These are phyloP conservation scores for Coemansia sp. DNA, from an alignment of 371 early-diverging fungal genomes.

Conservation along the genomic window DNA sequence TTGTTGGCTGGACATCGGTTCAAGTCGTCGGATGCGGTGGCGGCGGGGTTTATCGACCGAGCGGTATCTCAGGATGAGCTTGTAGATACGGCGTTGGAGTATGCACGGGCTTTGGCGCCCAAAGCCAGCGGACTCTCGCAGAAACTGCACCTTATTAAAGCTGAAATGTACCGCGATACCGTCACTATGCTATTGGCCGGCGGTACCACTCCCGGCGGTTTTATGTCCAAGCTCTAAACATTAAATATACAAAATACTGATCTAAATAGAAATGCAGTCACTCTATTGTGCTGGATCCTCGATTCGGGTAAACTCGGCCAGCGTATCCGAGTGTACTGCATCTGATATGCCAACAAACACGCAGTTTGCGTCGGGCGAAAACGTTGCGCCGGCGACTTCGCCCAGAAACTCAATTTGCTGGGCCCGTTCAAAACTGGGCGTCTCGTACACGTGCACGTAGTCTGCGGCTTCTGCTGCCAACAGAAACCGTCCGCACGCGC, in stretches of 20 bases:
- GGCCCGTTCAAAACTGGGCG: slow-evolving; percentile 50
- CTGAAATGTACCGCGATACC: slow-evolving; percentile 51
- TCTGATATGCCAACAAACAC: slow-evolving; percentile 46
- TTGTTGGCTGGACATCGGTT: slow-evolving; percentile 69
- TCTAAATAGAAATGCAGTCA: background rate
- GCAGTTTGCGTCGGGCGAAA: slow-evolving; percentile 52
- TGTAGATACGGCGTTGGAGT: slow-evolving; percentile 55
- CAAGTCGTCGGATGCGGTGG: slow-evolving; percentile 63
- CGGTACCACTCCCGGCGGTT: slow-evolving; percentile 38
- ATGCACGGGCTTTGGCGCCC: slow-evolving; percentile 52
- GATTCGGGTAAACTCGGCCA: slow-evolving; percentile 24
- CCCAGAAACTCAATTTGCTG: slow-evolving; percentile 85
- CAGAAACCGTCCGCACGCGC: slow-evolving; percentile 66
- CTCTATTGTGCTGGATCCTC: background rate
- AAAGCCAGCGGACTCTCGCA: slow-evolving; percentile 37
- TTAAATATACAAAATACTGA: background rate
- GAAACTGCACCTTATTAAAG: slow-evolving; percentile 46
- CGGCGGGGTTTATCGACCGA: slow-evolving; percentile 62
- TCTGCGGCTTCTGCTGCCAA: slow-evolving; percentile 75
- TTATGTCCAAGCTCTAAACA: slow-evolving; percentile 49
- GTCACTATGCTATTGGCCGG: slow-evolving; percentile 37
- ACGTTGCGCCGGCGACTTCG: slow-evolving; percentile 68
- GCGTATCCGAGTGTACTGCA: slow-evolving; percentile 28
- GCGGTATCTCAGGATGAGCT: slow-evolving; percentile 58
- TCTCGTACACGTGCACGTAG: slow-evolving; percentile 74